phyloP scores from a whole-genome alignment of 495 filamentous ascomycete species.

The Neurospora sublineolata region DNA sequence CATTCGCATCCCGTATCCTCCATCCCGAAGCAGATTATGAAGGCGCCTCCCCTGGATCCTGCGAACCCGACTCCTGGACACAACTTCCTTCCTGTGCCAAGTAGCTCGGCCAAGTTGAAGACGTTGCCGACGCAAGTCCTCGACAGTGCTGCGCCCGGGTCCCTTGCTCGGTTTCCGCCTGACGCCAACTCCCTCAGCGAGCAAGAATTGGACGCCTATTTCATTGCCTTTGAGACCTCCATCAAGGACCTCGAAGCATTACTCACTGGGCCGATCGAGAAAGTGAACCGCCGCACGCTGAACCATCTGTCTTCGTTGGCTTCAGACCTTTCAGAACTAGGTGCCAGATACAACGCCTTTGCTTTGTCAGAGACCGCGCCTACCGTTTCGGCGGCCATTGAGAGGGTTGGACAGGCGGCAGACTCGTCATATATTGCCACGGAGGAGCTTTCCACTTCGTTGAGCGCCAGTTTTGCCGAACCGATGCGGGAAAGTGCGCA shows the following conservation, averaged over 20 bases:
- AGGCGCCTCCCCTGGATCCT: conserved; percentile 84
- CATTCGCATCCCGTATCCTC: conserved; percentile 80
- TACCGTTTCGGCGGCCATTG: conserved; percentile 83
- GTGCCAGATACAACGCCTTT: conserved; percentile 92
- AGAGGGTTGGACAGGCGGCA: conserved; percentile 85
- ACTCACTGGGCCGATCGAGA: conserved; percentile 85
- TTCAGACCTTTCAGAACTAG: conserved; percentile 84
- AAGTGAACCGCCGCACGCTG: conserved; percentile 82
- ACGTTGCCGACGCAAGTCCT: conserved; percentile 31
- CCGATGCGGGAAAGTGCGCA: conserved; percentile 96
- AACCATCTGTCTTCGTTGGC: conserved; percentile 70
- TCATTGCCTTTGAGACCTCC: conserved; percentile 76
- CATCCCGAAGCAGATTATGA: conserved; percentile 85
- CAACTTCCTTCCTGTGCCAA: conserved; percentile 74
- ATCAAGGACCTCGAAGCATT: conserved; percentile 80
- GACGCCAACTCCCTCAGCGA: conserved; percentile 64
- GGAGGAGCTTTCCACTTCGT: conserved; percentile 69
- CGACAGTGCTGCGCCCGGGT: conserved; percentile 47
- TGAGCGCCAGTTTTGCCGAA: conserved; percentile 87
- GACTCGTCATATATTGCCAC: conserved; percentile 95
- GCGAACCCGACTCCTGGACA: conserved; percentile 86
- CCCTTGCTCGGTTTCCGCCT: conserved; percentile 71
- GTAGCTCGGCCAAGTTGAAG: conserved; percentile 75
- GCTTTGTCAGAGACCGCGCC: conserved; percentile 82
- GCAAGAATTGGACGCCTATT: conserved; percentile 89